These are phyloP conservation scores for Plectranthus barbatus DNA, from an alignment of 257 asterid species.

Conservation along the genomic window DNA sequence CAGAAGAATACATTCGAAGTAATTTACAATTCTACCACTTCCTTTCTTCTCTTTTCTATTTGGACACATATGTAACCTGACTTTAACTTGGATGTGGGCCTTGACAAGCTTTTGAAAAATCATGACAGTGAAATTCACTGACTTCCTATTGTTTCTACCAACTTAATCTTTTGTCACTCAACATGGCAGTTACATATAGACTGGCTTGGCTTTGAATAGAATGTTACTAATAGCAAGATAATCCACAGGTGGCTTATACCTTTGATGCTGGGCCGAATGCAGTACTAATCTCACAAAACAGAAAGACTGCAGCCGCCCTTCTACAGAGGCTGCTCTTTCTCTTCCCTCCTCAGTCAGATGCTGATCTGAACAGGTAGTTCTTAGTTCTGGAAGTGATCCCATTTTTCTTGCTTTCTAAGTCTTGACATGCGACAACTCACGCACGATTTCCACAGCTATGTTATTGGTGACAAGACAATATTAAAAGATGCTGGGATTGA, in stretches of 20 bases:
- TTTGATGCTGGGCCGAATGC: conserved; percentile 98
- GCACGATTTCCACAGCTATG: conserved; percentile 45
- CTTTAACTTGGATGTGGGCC: neutral
- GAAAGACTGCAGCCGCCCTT: conserved; percentile 61
- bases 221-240: conserved; percentile 10
- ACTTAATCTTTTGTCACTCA: neutral
- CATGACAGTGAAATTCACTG: neutral
- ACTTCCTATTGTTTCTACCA: neutral
- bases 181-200: neutral
- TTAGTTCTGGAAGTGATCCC: neutral
- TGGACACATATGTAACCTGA: neutral
- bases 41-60: neutral
- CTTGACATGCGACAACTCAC: conserved; percentile 29
- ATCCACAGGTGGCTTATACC: conserved; percentile 76
- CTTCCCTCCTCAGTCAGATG: conserved; percentile 77
- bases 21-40: neutral
- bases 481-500: conserved; percentile 75
- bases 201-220: neutral
- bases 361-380: conserved; percentile 66
- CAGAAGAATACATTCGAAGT: neutral
- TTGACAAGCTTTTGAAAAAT: neutral
- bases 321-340: conserved; percentile 73
- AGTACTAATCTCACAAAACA: conserved; percentile 73
- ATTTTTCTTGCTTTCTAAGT: neutral
- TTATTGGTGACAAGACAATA: conserved; percentile 84